These are phyloP conservation scores for Rusavskia elegans DNA, from an alignment of 495 filamentous ascomycete species.

Conservation along the genomic window DNA sequence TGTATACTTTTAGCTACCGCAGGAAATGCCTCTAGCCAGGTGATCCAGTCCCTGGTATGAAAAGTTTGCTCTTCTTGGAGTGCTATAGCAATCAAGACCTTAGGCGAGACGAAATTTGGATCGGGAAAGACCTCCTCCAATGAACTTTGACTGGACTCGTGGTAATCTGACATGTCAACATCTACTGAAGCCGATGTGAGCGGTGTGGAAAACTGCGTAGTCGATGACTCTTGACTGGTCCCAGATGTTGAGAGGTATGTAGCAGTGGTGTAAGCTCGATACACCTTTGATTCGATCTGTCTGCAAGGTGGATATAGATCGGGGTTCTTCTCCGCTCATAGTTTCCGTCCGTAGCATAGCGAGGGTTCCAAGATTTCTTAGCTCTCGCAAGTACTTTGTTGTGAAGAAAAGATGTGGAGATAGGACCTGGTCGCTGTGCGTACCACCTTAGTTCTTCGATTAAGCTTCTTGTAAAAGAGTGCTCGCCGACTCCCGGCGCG, in stretches of 20 bases:
- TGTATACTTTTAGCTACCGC: slow-evolving; percentile 33
- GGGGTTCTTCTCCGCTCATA: not conserved
- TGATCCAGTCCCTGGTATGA: slow-evolving; percentile 30
- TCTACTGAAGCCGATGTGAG: no score
- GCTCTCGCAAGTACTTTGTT: slow-evolving; percentile 1
- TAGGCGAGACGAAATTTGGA: slow-evolving; percentile 20
- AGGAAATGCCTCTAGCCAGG: slow-evolving; percentile 29
- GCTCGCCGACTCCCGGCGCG: slow-evolving; percentile 4
- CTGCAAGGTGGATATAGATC: not conserved
- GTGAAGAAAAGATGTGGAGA: slow-evolving; percentile 2
- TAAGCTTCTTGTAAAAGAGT: slow-evolving; percentile 16
- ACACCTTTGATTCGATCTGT: not conserved
- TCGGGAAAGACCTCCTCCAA: not conserved
- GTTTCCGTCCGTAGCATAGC: not conserved
- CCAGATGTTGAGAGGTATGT: no score
- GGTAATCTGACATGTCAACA: no score
- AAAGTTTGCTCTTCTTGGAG: slow-evolving; percentile 33
- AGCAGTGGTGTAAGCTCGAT: not conserved
- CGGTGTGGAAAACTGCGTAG: not conserved
- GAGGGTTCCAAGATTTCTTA: slow-evolving; percentile 1
- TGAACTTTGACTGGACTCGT: not conserved
- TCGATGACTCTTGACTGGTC: not conserved
- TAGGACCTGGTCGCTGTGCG: not conserved
- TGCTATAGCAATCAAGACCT: slow-evolving; percentile 35
- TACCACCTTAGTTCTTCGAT: slow-evolving; percentile 4